phyloP scores from a whole-genome alignment of 1,139 yeast species.

The Cylindricascospora bacillispora region DNA sequence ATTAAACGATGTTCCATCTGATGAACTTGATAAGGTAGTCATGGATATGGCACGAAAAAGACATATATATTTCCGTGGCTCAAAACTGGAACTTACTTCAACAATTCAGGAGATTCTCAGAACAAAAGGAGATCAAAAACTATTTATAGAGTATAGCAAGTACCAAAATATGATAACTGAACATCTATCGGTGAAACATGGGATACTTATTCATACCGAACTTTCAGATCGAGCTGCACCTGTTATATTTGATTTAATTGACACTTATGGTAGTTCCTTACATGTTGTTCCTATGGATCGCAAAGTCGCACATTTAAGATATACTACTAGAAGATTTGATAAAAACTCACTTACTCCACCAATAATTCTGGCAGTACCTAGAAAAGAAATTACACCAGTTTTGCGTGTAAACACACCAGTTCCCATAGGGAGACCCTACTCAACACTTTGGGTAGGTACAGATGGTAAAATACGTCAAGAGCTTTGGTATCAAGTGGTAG shows the following conservation, averaged over 20 bases:
- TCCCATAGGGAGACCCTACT: slow-evolving; percentile 50
- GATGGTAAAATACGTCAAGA: slow-evolving; percentile 43
- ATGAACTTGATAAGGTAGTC: slow-evolving; percentile 20
- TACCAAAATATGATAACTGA: slow-evolving; percentile 12
- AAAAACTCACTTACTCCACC: slow-evolving; percentile 23
- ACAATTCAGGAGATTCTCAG: slow-evolving; percentile 14
- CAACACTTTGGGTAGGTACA: slow-evolving; percentile 61
- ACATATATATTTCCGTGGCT: slow-evolving; percentile 18
- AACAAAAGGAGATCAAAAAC: slow-evolving; percentile 12
- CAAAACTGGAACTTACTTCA: slow-evolving; percentile 19
- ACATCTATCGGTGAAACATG: slow-evolving; percentile 14
- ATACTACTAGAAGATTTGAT: slow-evolving; percentile 24
- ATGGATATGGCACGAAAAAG: slow-evolving; percentile 26
- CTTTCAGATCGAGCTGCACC: slow-evolving; percentile 17
- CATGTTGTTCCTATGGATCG: slow-evolving; percentile 14
- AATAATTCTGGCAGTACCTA: slow-evolving; percentile 8
- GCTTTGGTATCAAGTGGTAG: slow-evolving; percentile 48
- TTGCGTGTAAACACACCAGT: slow-evolving; percentile 16
- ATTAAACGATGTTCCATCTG: slow-evolving; percentile 13
- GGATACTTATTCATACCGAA: slow-evolving; percentile 20
- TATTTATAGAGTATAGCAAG: slow-evolving; percentile 10
- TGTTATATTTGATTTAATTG: slow-evolving; percentile 17
- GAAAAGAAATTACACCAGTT: slow-evolving; percentile 1
- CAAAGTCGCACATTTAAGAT: slow-evolving; percentile 16
- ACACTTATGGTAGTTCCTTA: slow-evolving; percentile 9